Base-by-base conservation (phyloP, 805 yeast species). In the Tetrapisispora fleetii region DNA sequence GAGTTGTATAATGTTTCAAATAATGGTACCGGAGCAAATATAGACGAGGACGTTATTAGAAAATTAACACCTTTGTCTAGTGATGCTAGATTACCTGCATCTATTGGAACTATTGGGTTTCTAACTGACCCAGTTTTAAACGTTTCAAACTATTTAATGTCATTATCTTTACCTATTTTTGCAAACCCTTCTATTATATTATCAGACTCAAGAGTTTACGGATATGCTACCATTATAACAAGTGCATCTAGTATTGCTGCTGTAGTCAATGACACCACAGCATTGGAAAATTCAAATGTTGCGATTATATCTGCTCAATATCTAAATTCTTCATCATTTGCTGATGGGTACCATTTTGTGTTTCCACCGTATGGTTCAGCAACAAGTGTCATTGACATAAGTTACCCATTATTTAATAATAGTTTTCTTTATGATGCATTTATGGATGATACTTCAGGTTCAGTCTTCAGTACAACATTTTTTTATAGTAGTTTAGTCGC, bases 131-230 rank as follows among this genome's bases (percentile, higher is more conserved):
- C 96, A 0, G 69, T 77, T 1, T 46, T 67, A 17, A 78, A 79
- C 54, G 59, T 62, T 37, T 55, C 70, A 1, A 50, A 71, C 1
- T 82, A 75, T 56, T 75, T 79, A 54, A 69, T 86, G 74, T 86
- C 95, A 0, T 68, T 89, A 66, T 84, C 96, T 0, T 55, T 87
- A 4, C 93, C 96, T 0, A 75, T 89, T 2, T 81, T 74, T 56
- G 77, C 87, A 17, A 83, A 84, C 54, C 73, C 81, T n/a, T 82
- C 95, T 1, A 81, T 85, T 21, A 66, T 81, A 40, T 66, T 82
- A 21, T 67, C 73, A n/a, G 69, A 73, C 16, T 80, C 83, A 4
- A 72, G 76, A 21, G 69, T 85, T 7, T 75, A 81, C 2, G 96
- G 96, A 0, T 89, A 79, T 62, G 56, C 88, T 38, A 76, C 93